These are phyloP conservation scores for Murraya koenigii DNA, from an alignment of 345 rosid genomes.

Conservation along the genomic window DNA sequence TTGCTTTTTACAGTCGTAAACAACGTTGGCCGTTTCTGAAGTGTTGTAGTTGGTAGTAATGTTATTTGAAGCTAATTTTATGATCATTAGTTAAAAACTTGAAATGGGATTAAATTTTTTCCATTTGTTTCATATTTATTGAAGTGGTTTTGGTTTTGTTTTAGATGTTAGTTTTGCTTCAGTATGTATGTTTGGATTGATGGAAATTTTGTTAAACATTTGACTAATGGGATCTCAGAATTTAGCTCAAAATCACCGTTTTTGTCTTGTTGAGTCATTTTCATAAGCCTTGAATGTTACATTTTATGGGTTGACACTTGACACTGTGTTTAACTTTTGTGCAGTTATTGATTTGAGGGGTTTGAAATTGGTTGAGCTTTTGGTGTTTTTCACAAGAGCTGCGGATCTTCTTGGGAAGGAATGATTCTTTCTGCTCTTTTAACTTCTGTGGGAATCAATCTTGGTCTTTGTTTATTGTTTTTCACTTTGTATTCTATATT, in stretches of 20 bases:
- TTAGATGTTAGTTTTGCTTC: too few relatives aligned
- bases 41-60: not conserved
- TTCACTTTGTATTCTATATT: slow-evolving; percentile 78
- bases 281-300: too few relatives aligned
- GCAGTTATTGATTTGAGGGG: not conserved
- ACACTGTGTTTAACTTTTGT: not conserved
- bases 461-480: slow-evolving; percentile 75
- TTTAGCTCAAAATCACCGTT: too few relatives aligned
- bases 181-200: not conserved
- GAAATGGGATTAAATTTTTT: not conserved
- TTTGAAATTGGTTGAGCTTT: not conserved
- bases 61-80: not conserved
- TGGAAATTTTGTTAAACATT: not conserved
- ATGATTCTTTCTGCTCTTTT: slow-evolving; percentile 87
- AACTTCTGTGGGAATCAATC: slow-evolving; percentile 94
- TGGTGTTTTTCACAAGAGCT: not conserved
- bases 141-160: not conserved
- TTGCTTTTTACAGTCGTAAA: not conserved
- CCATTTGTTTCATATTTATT: not conserved
- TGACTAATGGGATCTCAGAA: too few relatives aligned
- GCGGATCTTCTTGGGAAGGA: not conserved
- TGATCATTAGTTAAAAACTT: not conserved
- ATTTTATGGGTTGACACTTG: too few relatives aligned
- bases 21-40: not conserved
- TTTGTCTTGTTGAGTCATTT: too few relatives aligned